Conservation (phyloP, 2,329 filamentous ascomycete species). For the Penicillium sp. region DNA sequence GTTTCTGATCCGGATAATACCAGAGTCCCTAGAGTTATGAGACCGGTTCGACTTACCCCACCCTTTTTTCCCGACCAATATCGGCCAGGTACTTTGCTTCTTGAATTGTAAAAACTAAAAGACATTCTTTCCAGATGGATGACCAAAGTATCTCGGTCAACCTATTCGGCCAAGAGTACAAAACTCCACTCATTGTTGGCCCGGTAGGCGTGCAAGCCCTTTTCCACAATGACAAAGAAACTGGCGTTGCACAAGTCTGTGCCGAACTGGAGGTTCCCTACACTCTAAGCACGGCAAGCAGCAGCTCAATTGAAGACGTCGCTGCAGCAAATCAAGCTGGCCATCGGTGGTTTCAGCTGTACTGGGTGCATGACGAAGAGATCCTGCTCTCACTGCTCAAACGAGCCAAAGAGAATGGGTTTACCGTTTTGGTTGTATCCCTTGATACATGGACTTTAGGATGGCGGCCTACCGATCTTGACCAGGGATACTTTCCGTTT, state of each 20-base stretch:
- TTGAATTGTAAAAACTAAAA: not conserved
- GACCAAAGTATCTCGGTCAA: constrained; percentile 51
- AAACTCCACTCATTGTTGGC: constrained; percentile 61
- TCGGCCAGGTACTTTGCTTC: constrained; percentile 49
- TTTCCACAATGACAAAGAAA: constrained; percentile 66
- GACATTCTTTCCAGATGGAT: constrained; percentile 24
- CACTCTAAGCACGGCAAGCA: constrained; percentile 66
- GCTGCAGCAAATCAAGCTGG: constrained; percentile 60
- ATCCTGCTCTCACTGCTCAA: constrained; percentile 66
- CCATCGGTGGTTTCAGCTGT: constrained; percentile 71
- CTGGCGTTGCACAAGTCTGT: constrained; percentile 63
- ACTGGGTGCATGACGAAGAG: constrained; percentile 70
- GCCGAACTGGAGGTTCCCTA: constrained; percentile 64
- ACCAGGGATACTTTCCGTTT: constrained; percentile 58
- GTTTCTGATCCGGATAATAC: too few species aligned
- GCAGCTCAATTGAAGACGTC: constrained; percentile 66
- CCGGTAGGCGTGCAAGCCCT: constrained; percentile 70
- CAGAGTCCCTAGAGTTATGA: not conserved
- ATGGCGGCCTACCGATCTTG: constrained; percentile 68
- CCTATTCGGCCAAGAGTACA: constrained; percentile 53
- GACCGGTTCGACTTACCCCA: not conserved
- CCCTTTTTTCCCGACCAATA: constrained; percentile 36
- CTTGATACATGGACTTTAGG: constrained; percentile 51
- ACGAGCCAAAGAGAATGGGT: constrained; percentile 61
- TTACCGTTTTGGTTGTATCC: too few species aligned